Conservation (phyloP, 139 green algal species). For the Penium margaritaceum region DNA sequence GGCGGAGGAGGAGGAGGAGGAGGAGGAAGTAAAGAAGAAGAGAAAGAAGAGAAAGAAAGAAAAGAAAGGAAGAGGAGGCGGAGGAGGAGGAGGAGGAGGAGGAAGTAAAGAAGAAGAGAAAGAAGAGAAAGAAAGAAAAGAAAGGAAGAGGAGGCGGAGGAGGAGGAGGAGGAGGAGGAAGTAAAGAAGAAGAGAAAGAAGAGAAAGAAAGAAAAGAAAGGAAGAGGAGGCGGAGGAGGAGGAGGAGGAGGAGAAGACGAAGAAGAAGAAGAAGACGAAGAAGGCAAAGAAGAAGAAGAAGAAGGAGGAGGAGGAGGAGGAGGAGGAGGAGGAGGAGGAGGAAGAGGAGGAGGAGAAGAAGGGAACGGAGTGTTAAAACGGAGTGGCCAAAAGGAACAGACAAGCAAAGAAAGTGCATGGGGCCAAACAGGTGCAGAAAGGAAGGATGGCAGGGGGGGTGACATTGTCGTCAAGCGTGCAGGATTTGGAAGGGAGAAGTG, state of each 20-base stretch:
- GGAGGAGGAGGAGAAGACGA: not conserved
- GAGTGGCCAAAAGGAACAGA: too few relatives aligned
- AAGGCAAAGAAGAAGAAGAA: too few relatives aligned
- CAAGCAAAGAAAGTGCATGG: too few relatives aligned
- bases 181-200: slow-evolving; percentile 18
- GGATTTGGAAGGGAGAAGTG: too few relatives aligned
- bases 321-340: too few relatives aligned
- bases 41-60: not conserved
- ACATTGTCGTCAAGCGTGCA: too few relatives aligned
- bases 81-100: not conserved
- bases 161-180: not conserved
- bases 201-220: slow-evolving; percentile 19
- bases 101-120: not conserved
- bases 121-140: not conserved
- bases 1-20: not conserved
- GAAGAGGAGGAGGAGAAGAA: too few relatives aligned
- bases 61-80: not conserved
- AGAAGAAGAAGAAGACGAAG: too few relatives aligned
- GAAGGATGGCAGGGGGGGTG: too few relatives aligned
- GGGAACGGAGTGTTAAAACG: too few relatives aligned
- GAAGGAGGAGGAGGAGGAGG: too few relatives aligned
- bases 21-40: not conserved
- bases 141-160: not conserved
- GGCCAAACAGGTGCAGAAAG: too few relatives aligned
- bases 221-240: slow-evolving; percentile 17